Evolutionary conservation across 2,329 filamentous ascomycete species (phyloP).

Genomic region (Ophiobolus disseminans): DNA sequence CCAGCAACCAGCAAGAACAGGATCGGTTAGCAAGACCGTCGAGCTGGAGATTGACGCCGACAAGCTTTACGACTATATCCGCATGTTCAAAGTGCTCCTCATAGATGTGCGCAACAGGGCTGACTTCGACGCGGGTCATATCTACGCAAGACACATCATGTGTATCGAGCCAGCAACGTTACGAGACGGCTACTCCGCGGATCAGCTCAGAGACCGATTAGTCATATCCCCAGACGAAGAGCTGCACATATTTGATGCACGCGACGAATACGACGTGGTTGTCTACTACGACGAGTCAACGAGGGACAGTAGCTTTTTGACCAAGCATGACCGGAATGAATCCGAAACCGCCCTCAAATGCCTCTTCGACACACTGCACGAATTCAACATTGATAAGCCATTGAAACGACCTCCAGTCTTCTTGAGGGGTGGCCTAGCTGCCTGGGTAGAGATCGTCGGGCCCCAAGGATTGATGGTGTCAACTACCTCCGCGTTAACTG

Average conservation of each 20-base stretch:
- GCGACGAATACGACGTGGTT: slow-evolving; percentile 80
- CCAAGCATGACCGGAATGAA: slow-evolving; percentile 53
- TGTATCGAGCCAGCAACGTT: slow-evolving; percentile 87
- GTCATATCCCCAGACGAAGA: slow-evolving; percentile 77
- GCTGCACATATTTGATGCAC: slow-evolving; percentile 73
- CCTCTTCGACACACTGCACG: slow-evolving; percentile 78
- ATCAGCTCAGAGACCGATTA: slow-evolving; percentile 71
- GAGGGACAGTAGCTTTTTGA: slow-evolving; percentile 64
- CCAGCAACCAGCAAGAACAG: slow-evolving; percentile 33
- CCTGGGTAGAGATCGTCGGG: slow-evolving; percentile 87
- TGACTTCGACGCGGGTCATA: slow-evolving; percentile 86
- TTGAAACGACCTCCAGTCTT: slow-evolving; percentile 77
- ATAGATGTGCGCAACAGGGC: slow-evolving; percentile 85
- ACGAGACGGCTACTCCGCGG: slow-evolving; percentile 70
- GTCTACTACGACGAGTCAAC: slow-evolving; percentile 86
- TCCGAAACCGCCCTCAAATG: slow-evolving; percentile 66
- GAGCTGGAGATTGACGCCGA: slow-evolving; percentile 71
- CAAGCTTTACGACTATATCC: slow-evolving; percentile 74
- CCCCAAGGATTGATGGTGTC: slow-evolving; percentile 67
- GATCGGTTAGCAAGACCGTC: slow-evolving; percentile 60
- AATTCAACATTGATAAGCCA: slow-evolving; percentile 82
- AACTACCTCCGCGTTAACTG: slow-evolving; percentile 60
- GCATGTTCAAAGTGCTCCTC: slow-evolving; percentile 72
- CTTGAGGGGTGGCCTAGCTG: slow-evolving; percentile 80
- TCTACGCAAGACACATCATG: slow-evolving; percentile 81